Evolutionary conservation across 2,329 filamentous ascomycete genomes (phyloP).

Genomic region (Pseudogymnoascus sp.): DNA sequence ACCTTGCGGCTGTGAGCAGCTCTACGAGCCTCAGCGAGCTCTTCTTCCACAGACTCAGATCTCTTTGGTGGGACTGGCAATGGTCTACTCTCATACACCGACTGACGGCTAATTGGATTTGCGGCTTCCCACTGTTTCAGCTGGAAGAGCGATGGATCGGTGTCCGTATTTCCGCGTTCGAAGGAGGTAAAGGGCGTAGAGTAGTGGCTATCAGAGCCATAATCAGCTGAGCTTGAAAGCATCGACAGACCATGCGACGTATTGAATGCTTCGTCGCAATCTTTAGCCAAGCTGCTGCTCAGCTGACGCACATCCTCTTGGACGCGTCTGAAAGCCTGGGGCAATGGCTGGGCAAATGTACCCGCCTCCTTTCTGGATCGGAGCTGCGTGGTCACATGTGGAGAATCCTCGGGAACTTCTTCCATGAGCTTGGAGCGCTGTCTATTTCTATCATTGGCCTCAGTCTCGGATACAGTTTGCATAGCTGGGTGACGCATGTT

Average conservation of each 20-base stretch:
- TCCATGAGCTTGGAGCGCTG: not conserved
- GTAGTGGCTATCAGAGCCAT: constrained; percentile 1
- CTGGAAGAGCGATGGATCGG: not conserved
- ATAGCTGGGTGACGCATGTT: constrained; percentile 34
- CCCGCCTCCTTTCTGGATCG: not conserved
- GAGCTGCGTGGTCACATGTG: not conserved
- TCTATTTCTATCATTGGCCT: not conserved
- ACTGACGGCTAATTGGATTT: not conserved
- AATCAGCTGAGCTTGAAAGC: not conserved
- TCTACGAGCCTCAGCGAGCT: constrained; percentile 24
- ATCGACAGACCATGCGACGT: not conserved
- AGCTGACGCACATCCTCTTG: constrained; percentile 71
- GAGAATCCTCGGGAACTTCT: not conserved
- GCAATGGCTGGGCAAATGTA: not conserved
- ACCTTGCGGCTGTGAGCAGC: constrained; percentile 23
- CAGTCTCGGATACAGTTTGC: not conserved
- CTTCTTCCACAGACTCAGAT: constrained; percentile 23
- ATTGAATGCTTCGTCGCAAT: constrained; percentile 89
- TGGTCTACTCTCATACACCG: constrained; percentile 21
- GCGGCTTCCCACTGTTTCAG: not conserved
- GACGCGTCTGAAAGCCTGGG: not conserved
- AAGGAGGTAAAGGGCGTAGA: constrained; percentile 1
- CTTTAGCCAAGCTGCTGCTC: constrained; percentile 75
- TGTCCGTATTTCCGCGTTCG: not conserved
- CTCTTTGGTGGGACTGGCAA: constrained; percentile 24